Percentiles rank a stretch among this genome's conserved stretches.
Conservation (phyloP, 805 yeast genomes). For the Metschnikowia reukaufii region DNA sequence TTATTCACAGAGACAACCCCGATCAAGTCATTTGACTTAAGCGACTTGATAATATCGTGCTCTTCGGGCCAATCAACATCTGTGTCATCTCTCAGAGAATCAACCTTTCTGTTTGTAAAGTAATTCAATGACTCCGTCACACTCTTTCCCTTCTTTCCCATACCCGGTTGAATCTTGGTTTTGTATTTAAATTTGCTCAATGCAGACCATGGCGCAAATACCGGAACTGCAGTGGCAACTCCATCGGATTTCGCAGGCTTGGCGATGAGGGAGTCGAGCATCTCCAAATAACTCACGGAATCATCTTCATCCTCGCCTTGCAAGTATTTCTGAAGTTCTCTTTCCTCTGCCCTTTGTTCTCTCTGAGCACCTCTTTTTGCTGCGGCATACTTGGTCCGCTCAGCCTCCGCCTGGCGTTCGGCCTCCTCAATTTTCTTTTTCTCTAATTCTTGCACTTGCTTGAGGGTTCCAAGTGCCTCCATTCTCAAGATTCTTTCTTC, state of each 20-base stretch:
- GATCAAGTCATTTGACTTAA: conserved; percentile 66
- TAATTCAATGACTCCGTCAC: conserved; percentile 64
- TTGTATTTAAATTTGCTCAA: conserved; percentile 73
- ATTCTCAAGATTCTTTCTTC: conserved; percentile 75
- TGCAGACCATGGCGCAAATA: conserved; percentile 92
- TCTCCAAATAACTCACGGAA: conserved; percentile 39
- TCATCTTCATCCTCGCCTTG: conserved; percentile 31
- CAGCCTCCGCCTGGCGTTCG: conserved; percentile 18
- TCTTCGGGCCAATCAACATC: conserved; percentile 74
- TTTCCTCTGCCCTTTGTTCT: conserved; percentile 45
- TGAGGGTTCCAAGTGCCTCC: conserved; percentile 82
- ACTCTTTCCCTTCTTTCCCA: conserved; percentile 85
- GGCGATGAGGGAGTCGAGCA: conserved; percentile 45
- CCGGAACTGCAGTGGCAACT: conserved; percentile 67
- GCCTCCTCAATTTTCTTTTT: conserved; percentile 21
- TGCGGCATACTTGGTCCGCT: conserved; percentile 31
- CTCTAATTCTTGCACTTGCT: conserved; percentile 44
- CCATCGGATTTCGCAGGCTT: conserved; percentile 51
- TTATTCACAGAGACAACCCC: conserved; percentile 71
- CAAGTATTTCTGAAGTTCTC: conserved; percentile 46
- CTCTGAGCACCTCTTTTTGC: conserved; percentile 38
- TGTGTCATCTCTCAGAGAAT: conserved; percentile 41
- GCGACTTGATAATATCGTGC: conserved; percentile 51
- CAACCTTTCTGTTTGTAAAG: conserved; percentile 52
- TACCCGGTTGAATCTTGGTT: conserved; percentile 77